Evolutionary conservation across 2,329 filamentous ascomycete species (phyloP).

Genomic region (Talaromyces sp.): DNA sequence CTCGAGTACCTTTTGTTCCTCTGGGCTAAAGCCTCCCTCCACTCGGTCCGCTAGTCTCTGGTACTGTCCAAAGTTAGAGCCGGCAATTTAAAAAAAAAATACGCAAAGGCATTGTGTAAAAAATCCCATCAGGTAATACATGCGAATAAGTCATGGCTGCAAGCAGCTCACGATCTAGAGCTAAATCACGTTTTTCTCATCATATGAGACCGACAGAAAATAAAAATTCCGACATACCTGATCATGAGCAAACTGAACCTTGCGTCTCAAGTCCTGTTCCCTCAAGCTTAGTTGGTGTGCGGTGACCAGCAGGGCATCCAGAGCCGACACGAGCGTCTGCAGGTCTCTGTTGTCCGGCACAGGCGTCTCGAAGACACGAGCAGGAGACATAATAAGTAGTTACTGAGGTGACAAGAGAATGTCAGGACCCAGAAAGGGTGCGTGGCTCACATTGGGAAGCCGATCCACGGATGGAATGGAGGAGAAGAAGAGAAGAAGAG

Average conservation of each 20-base stretch:
- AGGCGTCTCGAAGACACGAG: slow-evolving; percentile 19
- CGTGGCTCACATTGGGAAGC: neutral
- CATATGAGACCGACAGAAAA: slow-evolving; percentile 25
- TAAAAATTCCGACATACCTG: slow-evolving; percentile 28
- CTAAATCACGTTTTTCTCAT: slow-evolving; percentile 55
- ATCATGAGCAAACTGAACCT: slow-evolving; percentile 33
- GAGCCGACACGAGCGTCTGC: slow-evolving; percentile 32
- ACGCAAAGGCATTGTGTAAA: slow-evolving; percentile 14
- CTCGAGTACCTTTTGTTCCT: slow-evolving; percentile 23
- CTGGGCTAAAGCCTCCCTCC: slow-evolving; percentile 24
- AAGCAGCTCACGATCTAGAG: slow-evolving; percentile 75
- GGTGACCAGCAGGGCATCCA: slow-evolving; percentile 38
- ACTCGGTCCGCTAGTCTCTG: slow-evolving; percentile 27
- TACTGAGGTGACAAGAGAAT: neutral
- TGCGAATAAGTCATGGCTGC: slow-evolving; percentile 59
- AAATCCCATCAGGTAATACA: slow-evolving; percentile 50
- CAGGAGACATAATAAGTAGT: slow-evolving; percentile 26
- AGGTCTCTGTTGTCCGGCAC: slow-evolving; percentile 29
- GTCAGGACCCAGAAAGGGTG: neutral
- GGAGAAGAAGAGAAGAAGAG: neutral
- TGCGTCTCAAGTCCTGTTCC: slow-evolving; percentile 33
- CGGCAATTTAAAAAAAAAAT: slow-evolving; percentile 7
- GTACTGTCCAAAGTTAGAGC: slow-evolving; percentile 31
- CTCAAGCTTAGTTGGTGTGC: slow-evolving; percentile 33
- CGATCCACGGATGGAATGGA: neutral